Evolutionary conservation across 108 stramenopile species (phyloP).

Genomic region (Nitzschia sp.): DNA sequence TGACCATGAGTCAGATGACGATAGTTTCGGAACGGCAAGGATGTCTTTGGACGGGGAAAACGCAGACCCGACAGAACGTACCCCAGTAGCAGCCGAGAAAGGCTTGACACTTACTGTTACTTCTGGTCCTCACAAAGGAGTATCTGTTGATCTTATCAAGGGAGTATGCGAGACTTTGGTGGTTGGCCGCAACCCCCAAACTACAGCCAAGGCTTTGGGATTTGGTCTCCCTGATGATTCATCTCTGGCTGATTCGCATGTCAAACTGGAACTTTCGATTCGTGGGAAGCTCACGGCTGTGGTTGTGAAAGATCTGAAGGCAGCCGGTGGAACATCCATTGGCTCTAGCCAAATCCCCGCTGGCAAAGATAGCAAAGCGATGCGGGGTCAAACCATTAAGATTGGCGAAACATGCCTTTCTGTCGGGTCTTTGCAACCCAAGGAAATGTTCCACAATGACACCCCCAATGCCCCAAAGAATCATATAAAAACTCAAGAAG

Average conservation of each 20-base stretch:
- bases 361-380: conserved; percentile 45
- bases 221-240: conserved; percentile 8
- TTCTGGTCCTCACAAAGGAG: conserved; percentile 18
- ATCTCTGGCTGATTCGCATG: conserved; percentile 19
- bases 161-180: conserved; percentile 21
- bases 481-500: not conserved
- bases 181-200: conserved; percentile 17
- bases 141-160: conserved; percentile 18
- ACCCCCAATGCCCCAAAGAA: not conserved
- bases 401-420: conserved; percentile 35
- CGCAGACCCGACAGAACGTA: conserved; percentile 16
- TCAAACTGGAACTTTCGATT: conserved; percentile 17
- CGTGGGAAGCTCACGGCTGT: conserved; percentile 36
- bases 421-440: conserved; percentile 14
- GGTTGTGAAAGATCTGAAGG: conserved; percentile 51
- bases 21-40: not conserved
- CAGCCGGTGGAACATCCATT: conserved; percentile 46
- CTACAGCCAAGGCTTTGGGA: not conserved
- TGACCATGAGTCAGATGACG: conserved; percentile 13
- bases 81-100: conserved; percentile 1
- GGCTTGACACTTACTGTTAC: conserved; percentile 9
- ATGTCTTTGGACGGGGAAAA: conserved; percentile 41
- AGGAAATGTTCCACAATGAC: not conserved
- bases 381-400: conserved; percentile 43
- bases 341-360: conserved; percentile 29